Percentiles rank a stretch among this genome's conserved stretches.
Conservation (phyloP, 371 early-diverging fungal genomes). For the Circinella umbellata region DNA sequence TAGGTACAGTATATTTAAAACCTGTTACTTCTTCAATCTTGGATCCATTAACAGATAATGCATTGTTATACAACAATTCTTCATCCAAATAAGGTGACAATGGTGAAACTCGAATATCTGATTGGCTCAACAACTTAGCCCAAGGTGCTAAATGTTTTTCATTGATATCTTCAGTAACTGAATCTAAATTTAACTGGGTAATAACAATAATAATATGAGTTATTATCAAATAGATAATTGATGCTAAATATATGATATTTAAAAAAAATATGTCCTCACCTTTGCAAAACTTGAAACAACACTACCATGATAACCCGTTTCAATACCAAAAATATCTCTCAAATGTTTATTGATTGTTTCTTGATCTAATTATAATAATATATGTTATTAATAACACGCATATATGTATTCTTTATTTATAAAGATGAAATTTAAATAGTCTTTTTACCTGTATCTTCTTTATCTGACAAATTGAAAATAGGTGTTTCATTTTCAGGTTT, state of each 20-base stretch:
- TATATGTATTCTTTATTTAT: not conserved
- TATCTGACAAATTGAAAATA: conserved; percentile 81
- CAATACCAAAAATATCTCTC: conserved; percentile 77
- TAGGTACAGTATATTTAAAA: conserved; percentile 73
- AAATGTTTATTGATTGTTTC: conserved; percentile 76
- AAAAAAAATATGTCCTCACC: conserved; percentile 39
- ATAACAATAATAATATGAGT: no score
- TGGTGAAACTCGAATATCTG: conserved; percentile 80
- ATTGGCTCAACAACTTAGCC: conserved; percentile 61
- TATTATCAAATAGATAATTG: not conserved
- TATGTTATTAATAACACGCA: not conserved
- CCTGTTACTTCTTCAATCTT: conserved; percentile 76
- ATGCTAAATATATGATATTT: not conserved
- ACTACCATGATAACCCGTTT: conserved; percentile 85
- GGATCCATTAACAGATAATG: conserved; percentile 77
- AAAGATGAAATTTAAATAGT: no score
- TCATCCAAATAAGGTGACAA: conserved; percentile 94
- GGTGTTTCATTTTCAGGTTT: conserved; percentile 12
- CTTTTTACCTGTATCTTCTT: conserved; percentile 69
- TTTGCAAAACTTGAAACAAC: conserved; percentile 82
- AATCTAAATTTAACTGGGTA: conserved; percentile 72
- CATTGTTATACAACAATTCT: conserved; percentile 84
- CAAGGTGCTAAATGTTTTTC: conserved; percentile 89
- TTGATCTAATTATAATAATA: conserved; percentile 62
- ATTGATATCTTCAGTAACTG: conserved; percentile 89